Conservation (phyloP, 495 filamentous ascomycete genomes). For the Penicillium silybi region DNA sequence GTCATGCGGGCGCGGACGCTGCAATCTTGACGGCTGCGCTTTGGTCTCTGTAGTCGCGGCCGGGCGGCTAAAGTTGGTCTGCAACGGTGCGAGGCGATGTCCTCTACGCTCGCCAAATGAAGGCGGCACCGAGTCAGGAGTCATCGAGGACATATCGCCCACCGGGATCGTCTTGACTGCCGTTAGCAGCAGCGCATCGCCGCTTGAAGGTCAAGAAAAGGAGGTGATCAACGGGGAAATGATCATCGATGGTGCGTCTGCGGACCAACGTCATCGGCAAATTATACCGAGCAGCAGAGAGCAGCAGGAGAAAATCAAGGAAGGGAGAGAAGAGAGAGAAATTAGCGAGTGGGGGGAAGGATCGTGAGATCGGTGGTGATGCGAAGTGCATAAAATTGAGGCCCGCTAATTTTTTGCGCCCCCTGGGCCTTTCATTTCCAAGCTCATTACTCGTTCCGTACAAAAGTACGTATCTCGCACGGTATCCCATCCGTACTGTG, state of each 20-base stretch:
- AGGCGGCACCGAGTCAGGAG: slow-evolving; percentile 12
- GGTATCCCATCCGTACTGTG: too few species aligned
- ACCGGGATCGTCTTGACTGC: background rate
- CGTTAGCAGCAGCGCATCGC: slow-evolving; percentile 7
- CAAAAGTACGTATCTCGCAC: background rate
- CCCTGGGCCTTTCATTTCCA: slow-evolving; percentile 2
- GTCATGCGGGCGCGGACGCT: slow-evolving; percentile 40
- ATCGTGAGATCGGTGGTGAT: slow-evolving; percentile 1
- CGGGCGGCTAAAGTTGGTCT: slow-evolving; percentile 41
- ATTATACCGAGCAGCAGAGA: slow-evolving; percentile 7
- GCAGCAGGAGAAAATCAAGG: slow-evolving; percentile 1
- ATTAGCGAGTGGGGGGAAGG: slow-evolving; percentile 7
- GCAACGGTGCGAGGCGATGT: slow-evolving; percentile 33
- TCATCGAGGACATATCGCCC: slow-evolving; percentile 4
- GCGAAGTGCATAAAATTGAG: slow-evolving; percentile 19
- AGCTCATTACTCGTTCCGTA: background rate
- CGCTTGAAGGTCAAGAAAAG: slow-evolving; percentile 13
- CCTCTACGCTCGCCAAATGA: slow-evolving; percentile 41
- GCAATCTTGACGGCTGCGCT: slow-evolving; percentile 17
- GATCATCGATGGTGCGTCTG: slow-evolving; percentile 21
- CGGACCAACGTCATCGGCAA: slow-evolving; percentile 14
- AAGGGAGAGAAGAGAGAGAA: slow-evolving; percentile 10
- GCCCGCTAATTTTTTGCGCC: slow-evolving; percentile 1
- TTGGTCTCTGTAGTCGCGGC: slow-evolving; percentile 10
- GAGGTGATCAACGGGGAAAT: slow-evolving; percentile 18